phyloP scores from a whole-genome alignment of 352 stramenopile genomes.

The Phytophthora hybrid region DNA sequence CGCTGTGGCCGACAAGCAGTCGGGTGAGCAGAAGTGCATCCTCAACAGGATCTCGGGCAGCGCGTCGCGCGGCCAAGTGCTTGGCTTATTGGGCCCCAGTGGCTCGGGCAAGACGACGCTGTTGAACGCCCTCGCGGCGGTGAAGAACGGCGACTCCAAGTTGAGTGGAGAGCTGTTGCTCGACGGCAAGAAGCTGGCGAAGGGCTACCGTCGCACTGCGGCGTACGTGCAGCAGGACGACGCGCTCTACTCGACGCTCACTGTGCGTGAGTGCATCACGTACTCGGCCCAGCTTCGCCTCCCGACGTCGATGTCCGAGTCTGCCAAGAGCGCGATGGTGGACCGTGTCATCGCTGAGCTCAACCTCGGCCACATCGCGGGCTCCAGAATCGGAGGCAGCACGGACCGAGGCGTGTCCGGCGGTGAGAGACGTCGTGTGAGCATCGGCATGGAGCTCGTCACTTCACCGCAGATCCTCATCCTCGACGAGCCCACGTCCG shows the following conservation, averaged over 20 bases:
- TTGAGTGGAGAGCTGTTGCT: slow-evolving; percentile 70
- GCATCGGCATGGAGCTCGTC: slow-evolving; percentile 95
- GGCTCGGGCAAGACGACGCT: slow-evolving; percentile 88
- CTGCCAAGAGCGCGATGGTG: slow-evolving; percentile 74
- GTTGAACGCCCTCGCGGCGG: slow-evolving; percentile 76
- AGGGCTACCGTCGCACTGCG: slow-evolving; percentile 76
- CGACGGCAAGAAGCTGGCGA: slow-evolving; percentile 61
- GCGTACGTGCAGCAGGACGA: slow-evolving; percentile 92
- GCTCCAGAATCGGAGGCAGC: slow-evolving; percentile 62
- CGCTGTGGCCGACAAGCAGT: slow-evolving; percentile 17
- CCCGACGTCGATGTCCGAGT: slow-evolving; percentile 52
- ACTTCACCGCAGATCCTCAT: slow-evolving; percentile 89
- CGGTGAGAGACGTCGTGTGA: slow-evolving; percentile 93
- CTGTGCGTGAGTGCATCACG: slow-evolving; percentile 83
- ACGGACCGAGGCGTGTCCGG: slow-evolving; percentile 90
- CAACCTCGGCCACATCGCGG: slow-evolving; percentile 71
- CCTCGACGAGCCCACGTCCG: slow-evolving; percentile 93
- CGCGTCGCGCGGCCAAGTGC: slow-evolving; percentile 63
- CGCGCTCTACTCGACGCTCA: slow-evolving; percentile 81
- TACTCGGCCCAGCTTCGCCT: slow-evolving; percentile 87
- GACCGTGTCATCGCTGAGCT: slow-evolving; percentile 75
- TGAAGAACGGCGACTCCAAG: slow-evolving; percentile 68
- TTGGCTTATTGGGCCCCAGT: slow-evolving; percentile 80
- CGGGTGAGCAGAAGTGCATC: slow-evolving; percentile 47
- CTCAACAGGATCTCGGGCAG: slow-evolving; percentile 68